Conservation (phyloP, 352 stramenopile species). For the Plasmopara halstedii region DNA sequence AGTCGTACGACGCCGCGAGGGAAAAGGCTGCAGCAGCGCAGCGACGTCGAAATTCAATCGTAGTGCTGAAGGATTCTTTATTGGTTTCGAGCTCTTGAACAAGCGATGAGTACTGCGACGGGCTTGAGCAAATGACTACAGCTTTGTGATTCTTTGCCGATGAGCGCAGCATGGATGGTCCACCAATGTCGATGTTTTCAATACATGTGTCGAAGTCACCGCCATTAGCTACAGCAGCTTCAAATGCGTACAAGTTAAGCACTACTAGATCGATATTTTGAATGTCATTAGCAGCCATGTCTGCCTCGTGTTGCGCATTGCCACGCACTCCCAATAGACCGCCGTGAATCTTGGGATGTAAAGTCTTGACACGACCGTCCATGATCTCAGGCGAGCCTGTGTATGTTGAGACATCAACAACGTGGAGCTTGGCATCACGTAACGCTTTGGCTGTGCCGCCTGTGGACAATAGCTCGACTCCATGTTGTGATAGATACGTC, state of each 20-base stretch:
- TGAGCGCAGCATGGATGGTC: constrained; percentile 97
- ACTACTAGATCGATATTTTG: constrained; percentile 98
- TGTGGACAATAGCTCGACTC: constrained; percentile 97
- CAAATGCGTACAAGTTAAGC: constrained; percentile 99
- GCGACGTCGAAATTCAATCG: constrained; percentile 79
- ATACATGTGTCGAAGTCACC: constrained; percentile 97
- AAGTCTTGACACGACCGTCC: constrained; percentile 98
- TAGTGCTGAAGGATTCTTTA: constrained; percentile 83
- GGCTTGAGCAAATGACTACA: constrained; percentile 96
- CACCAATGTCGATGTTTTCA: constrained; percentile 99
- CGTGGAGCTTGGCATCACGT: constrained; percentile 89
- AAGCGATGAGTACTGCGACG: constrained; percentile 92
- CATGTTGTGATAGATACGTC: constrained; percentile 86
- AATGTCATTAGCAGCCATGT: constrained; percentile 96
- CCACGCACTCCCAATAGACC: constrained; percentile 96
- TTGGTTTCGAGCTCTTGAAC: constrained; percentile 90
- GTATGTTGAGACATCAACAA: constrained; percentile 97
- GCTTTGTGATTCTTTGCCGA: constrained; percentile 99
- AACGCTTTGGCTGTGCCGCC: constrained; percentile 97
- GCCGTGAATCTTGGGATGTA: constrained; percentile 99
- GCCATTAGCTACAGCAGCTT: constrained; percentile 91
- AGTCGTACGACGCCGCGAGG: constrained; percentile 92
- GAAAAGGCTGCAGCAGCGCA: constrained; percentile 77
- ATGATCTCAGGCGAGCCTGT: constrained; percentile 98
- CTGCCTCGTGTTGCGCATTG: constrained; percentile 93